Evolutionary conservation across 441 rosid species (phyloP), one percentile per base, ranked within the genome.

Genomic region (Pelargonium myrrhifolium): DNA sequence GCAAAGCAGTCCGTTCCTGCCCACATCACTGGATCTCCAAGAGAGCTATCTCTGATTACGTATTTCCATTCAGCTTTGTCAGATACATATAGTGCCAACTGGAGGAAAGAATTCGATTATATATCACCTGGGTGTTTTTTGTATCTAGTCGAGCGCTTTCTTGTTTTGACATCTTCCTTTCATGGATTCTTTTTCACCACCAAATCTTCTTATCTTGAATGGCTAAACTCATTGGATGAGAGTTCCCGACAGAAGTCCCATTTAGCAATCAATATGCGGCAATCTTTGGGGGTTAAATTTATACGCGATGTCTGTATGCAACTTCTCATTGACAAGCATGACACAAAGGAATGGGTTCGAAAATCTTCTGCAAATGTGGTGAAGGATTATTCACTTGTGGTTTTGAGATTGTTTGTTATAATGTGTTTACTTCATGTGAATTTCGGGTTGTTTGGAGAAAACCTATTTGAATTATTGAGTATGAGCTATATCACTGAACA

Each of bases 61-160:
- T 37, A 56, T 39, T 64, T 84, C 24, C 73, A 72, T 31, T 51
- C 26, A 72, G 86, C 84, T 31, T 42, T 85, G 5, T 11, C 0
- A 39, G 81, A 83, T 64, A 56, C 82, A 6, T 85, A 65, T 42
- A 45, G 11, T 4, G 80, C 49, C 37, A 75, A 81, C 64, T 82
- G 86, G 86, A 73, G 73, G 31, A 68, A 0, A 2, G 56, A 9
- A 20, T 0, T 42, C 10, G 81, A 79, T 66, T 85, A 75, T 31
- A 76, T 82, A 40, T 75, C 81, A 18, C 86, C 84, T 2, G 53
- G 17, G 9, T 79, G 86, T 70, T 81, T 85, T 68, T 10, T 81
- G 51, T 84, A 81, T 76, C 78, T 84, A 17, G 17, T 80, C 3
- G 85, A 84, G 66, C 79, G 81, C 15, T 74, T 64, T 18, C 63